Evolutionary conservation across 192 early-diverging fungal genomes (phyloP), one percentile per base, ranked within the genome.

Genomic region (Pilaira anomala): DNA sequence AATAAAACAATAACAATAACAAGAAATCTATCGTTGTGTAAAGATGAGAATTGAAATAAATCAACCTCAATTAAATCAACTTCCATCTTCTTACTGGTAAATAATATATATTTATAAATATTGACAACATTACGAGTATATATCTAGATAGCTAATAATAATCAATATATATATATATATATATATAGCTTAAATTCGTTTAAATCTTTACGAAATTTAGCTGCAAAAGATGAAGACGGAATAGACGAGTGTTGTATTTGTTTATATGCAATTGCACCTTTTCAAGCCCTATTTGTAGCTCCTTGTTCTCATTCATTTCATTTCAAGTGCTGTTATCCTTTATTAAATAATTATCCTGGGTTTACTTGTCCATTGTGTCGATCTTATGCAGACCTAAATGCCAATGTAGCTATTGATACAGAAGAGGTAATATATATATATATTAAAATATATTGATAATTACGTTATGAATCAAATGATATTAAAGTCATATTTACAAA

Each of bases 21-120:
- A 75, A 89, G 94, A 96, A 69, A 91, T 93, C 50, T 94, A 93
- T 85, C 89, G 92, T 78, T 95, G 92, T 69, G 93, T 97, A 11
- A 88, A 91, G 72, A 97, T 97, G 78, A 73, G 88, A 21, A 68
- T 92, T 25, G 90, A 93, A 73, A 67, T 90, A 48, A 88, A 21
- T 48, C 6, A 49, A 25, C 7, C 46, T n/a, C 2, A 33, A 19
- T 19, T 16, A 9, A 39, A 26, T 18, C 28, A 49, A 36, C 33
- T 13, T 7, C 14, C 21, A 14, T 9, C 46, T 14, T 25, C 45
- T n/a, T 26, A 46, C 1, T 25, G 11, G 1, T 44, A 26, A 0
- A 11, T 18, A 28, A 6, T 9, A 36, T 18, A 46, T 18, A 9
- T 46, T 3, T 19, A 21, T 3, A 24, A 46, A 2, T 16, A 42